These are phyloP conservation scores for Keithomyces neogunnii DNA, from an alignment of 2,329 filamentous ascomycete species.

Conservation along the genomic window DNA sequence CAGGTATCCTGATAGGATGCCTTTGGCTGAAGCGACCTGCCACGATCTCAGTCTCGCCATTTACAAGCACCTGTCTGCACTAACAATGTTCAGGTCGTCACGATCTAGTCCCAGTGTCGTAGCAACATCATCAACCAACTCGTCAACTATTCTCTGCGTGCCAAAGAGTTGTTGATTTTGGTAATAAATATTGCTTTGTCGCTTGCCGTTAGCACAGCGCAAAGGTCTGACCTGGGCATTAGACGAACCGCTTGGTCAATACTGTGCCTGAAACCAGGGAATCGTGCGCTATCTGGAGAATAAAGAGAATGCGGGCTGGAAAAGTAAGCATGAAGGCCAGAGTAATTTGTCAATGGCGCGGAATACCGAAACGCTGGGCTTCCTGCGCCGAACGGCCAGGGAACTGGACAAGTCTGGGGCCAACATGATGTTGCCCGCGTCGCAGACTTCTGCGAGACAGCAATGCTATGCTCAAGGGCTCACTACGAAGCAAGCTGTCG, in stretches of 20 bases:
- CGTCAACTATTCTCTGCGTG: constrained; percentile 60
- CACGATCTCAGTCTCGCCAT: constrained; percentile 2
- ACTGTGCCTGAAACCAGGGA: constrained; percentile 45
- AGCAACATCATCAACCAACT: constrained; percentile 66
- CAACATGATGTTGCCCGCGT: constrained; percentile 1
- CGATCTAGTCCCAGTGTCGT: constrained; percentile 58
- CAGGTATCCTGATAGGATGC: constrained; percentile 55
- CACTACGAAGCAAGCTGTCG: constrained; percentile 15
- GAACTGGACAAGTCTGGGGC: constrained; percentile 25
- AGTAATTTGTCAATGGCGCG: not conserved
- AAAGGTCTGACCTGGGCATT: not conserved
- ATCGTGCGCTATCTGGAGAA: constrained; percentile 52
- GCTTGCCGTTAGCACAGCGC: not conserved
- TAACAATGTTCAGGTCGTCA: constrained; percentile 60
- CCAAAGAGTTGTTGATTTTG: constrained; percentile 64
- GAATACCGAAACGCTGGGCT: constrained; percentile 43
- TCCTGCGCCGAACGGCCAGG: constrained; percentile 40
- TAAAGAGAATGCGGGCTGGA: constrained; percentile 46
- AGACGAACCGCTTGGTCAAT: constrained; percentile 52
- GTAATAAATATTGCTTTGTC: constrained; percentile 71
- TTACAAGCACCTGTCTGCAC: constrained; percentile 13
- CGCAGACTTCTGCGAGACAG: constrained; percentile 12
- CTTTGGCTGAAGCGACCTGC: constrained; percentile 66
- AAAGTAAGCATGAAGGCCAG: not conserved
- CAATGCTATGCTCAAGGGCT: constrained; percentile 20